Evolutionary conservation across 495 filamentous ascomycete species (phyloP), one percentile per base, ranked within the genome.

Genomic region (Penicillium silybi): DNA sequence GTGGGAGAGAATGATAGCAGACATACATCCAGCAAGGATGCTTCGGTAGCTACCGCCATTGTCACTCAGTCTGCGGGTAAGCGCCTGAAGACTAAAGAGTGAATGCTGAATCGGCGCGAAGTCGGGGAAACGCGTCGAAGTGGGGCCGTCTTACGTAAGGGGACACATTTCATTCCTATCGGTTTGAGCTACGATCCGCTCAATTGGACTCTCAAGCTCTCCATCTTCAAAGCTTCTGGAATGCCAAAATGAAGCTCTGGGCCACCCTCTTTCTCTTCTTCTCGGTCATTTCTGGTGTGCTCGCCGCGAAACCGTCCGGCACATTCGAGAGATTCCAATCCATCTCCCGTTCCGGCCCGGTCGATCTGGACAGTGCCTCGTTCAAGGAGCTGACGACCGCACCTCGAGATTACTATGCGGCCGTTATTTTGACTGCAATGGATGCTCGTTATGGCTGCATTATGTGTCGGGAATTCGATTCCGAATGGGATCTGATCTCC

Each of bases 401-500:
- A 2, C 89, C 95, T 26, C 82, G 93, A 46, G 87, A 97, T 68
- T 95, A 97, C 65, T 82, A 85, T 29, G 80, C 85, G 13, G 87
- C 82, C 7, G 83, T 97, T 2, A 80, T 97, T 27, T 74, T 99
- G 46, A 99, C 95, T 9, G 93, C 93, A 45, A 69, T 90, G 55
- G 91, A 97, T 60, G 63, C 85, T 35, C 82, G 89, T 19, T 97
- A 86, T 72, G 90, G 89, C 23, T 99, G 93, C 66, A 70, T 83
- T 46, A 76, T 97, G 41, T 99, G 93, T 66, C 80, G 83, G 32
- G 88, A 95, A 47, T 96, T 97, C 70, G 85, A 93, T 63, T 87
- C 93, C 1, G 95, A 99, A 71, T 99, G 90, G 86, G 88, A 96
- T 20, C 67, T 99, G 19, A 79, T 99, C 27, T 80, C 82, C 15